These are phyloP conservation scores for Asterella californica DNA, from an alignment of 225 moss, liverwort and hornwort genomes.

Conservation along the genomic window DNA sequence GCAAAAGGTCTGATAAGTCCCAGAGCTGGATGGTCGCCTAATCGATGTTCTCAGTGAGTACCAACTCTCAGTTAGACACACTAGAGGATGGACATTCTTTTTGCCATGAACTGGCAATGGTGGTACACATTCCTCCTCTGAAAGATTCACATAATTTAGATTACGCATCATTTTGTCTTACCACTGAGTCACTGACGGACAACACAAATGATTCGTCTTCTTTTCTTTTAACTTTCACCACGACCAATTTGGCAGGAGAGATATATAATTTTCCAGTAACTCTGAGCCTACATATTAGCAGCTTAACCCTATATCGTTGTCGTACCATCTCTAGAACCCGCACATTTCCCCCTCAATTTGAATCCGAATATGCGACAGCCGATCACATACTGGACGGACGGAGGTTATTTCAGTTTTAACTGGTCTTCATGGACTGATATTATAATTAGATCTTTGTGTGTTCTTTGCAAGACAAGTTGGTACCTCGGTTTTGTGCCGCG, in stretches of 20 bases:
- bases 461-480: neutral
- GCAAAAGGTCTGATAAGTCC: neutral
- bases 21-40: neutral
- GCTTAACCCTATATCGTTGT: neutral
- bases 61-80: neutral
- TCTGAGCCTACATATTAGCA: neutral
- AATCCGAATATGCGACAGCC: neutral
- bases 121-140: neutral
- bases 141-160: neutral
- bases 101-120: neutral
- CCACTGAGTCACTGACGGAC: neutral
- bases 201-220: neutral
- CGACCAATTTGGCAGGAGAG: neutral
- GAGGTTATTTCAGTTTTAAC: neutral
- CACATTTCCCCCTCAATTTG: neutral
- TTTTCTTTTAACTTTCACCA: neutral
- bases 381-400: neutral
- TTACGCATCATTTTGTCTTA: conserved; percentile 4
- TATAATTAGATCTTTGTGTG: neutral
- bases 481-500: no score
- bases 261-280: neutral
- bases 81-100: conserved; percentile 12
- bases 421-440: neutral
- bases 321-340: neutral
- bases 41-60: neutral